Evolutionary conservation across 768 basidiomycete genomes (phyloP), one percentile per base, ranked within the genome.

Genomic region (Pilatotrama ljubarskyi): DNA sequence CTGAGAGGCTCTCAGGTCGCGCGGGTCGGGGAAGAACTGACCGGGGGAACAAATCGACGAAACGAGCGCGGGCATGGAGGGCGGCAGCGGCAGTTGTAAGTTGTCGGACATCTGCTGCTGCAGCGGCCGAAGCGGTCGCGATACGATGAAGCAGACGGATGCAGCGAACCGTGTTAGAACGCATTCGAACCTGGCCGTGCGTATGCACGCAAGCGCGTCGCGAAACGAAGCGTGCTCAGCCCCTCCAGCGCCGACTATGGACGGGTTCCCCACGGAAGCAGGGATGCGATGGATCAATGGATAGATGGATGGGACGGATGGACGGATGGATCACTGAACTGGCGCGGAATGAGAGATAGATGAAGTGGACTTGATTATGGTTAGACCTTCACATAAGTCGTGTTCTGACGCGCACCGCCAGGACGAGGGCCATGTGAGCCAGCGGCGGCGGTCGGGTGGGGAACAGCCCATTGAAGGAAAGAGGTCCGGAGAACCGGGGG

Each of bases 371-470:
- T 61, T 40, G 17, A 61, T 55, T 55, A 51, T 52, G 53, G 59
- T 55, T 55, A 55, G 53, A 32, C 59, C 59, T 55, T 61, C 59
- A 55, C 59, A 61, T 52, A 61, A 61, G 29, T 32, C 26, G 32
- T 22, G 32, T 54, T 48, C 46, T 53, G 59, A 52, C 53, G 59
- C 51, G 51, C 26, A 26, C 49, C n/a, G 52, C 41, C 35, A 41
- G 58, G 25, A 17, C 32, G 26, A 14, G 36, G 18, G 29, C 13
- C 26, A 41, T 8, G 42, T 47, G 58, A 24, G 51, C 52, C 58
- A 52, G 50, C 57, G 49, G 49, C 49, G 49, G 50, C 42, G 49
- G 50, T 58, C 57, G 49, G 49, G 37, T 51, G 20, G 54, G 24
- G 42, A 25, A 35, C 7, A 14, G 22, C 18, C 49, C 13, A 58